Evolutionary conservation across 768 basidiomycete species (phyloP).

Genomic region (Boletus tomentosulus): DNA sequence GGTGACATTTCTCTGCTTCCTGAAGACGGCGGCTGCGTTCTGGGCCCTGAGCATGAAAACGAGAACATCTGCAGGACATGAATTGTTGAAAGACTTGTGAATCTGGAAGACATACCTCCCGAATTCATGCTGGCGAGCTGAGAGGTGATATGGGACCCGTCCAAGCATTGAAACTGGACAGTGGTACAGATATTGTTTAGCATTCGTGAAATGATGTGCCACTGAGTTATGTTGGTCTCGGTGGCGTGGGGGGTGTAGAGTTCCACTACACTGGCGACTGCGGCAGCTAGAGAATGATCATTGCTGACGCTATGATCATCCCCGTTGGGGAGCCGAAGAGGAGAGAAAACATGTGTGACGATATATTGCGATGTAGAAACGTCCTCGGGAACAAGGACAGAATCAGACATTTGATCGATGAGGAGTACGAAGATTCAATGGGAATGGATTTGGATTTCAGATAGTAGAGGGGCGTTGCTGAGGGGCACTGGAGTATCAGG

Average conservation of each 20-base stretch:
- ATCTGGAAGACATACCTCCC: slow-evolving; percentile 11
- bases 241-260: slow-evolving; percentile 14
- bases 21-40: slow-evolving; percentile 44
- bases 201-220: slow-evolving; percentile 31
- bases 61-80: slow-evolving; percentile 30
- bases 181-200: slow-evolving; percentile 18
- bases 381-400: not conserved
- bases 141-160: not conserved
- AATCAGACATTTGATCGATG: slow-evolving; percentile 1
- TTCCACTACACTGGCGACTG: slow-evolving; percentile 16
- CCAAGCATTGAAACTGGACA: slow-evolving; percentile 1
- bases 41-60: slow-evolving; percentile 41
- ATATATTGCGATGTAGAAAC: not conserved
- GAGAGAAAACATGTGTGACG: slow-evolving; percentile 37
- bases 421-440: no score
- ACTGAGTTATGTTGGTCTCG: slow-evolving; percentile 12
- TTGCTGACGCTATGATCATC: slow-evolving; percentile 27
- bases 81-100: not conserved
- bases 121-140: slow-evolving; percentile 5
- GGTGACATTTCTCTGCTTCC: slow-evolving; percentile 24
- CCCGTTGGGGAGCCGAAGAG: slow-evolving; percentile 37
- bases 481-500: no score
- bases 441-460: no score
- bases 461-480: no score
- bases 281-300: slow-evolving; percentile 25